Conservation (phyloP, 495 filamentous ascomycete genomes). For the Echria macrotheca region DNA sequence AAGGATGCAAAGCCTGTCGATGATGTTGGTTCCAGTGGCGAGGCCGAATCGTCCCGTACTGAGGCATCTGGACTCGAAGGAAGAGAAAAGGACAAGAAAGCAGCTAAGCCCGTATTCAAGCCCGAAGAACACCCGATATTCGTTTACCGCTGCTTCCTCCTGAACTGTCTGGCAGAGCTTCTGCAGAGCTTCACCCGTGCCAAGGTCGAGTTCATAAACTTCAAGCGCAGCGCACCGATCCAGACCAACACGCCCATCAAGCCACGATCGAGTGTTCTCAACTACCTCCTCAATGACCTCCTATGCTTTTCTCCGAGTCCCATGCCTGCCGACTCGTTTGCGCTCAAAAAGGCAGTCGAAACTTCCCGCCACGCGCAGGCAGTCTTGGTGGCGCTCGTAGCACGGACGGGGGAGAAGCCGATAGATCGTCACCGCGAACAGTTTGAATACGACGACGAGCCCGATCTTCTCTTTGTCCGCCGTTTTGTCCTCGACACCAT, state of each 20-base stretch:
- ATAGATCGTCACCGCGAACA: constrained; percentile 39
- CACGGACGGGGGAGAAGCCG: constrained; percentile 75
- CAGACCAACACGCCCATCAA: constrained; percentile 82
- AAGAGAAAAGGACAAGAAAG: constrained; percentile 55
- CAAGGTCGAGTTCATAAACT: constrained; percentile 98
- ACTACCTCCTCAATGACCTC: constrained; percentile 84
- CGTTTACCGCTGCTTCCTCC: constrained; percentile 90
- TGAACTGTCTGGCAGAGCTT: constrained; percentile 89
- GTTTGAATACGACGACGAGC: constrained; percentile 71
- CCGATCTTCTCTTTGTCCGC: constrained; percentile 85
- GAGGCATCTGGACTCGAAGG: constrained; percentile 22
- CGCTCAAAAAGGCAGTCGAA: constrained; percentile 73
- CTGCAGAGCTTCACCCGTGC: constrained; percentile 89
- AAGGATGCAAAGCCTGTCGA: constrained; percentile 45
- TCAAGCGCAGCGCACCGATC: constrained; percentile 80
- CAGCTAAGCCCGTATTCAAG: constrained; percentile 76
- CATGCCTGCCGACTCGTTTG: constrained; percentile 61
- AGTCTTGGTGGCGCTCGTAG: constrained; percentile 78
- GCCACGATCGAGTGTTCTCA: constrained; percentile 84
- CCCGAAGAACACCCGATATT: constrained; percentile 91
- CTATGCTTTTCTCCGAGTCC: constrained; percentile 73
- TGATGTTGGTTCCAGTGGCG: constrained; percentile 9
- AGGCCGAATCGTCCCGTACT: constrained; percentile 19
- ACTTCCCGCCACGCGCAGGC: constrained; percentile 81
- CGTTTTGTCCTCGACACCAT: constrained; percentile 93